phyloP scores from a whole-genome alignment of 1,139 yeast genomes.

The Blastobotrys indianensis region DNA sequence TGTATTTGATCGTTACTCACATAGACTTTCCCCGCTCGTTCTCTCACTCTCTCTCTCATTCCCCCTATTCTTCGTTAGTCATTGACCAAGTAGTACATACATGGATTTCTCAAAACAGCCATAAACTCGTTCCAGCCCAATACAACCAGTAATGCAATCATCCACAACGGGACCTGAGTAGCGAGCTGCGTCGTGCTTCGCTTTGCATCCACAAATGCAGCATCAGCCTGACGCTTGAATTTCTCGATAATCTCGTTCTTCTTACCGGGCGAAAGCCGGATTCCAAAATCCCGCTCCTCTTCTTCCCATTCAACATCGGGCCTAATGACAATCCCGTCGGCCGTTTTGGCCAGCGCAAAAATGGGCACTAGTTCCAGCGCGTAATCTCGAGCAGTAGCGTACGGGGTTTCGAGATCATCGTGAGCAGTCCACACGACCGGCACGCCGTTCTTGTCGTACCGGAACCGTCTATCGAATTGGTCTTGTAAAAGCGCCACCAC shows the following conservation, averaged over 20 bases:
- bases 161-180: constrained; percentile 79
- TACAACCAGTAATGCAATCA: constrained; percentile 63
- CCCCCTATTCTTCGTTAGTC: neutral
- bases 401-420: constrained; percentile 64
- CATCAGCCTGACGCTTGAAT: constrained; percentile 73
- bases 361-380: constrained; percentile 57
- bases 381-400: constrained; percentile 50
- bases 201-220: constrained; percentile 72
- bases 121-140: constrained; percentile 96
- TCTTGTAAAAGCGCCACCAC: constrained; percentile 36
- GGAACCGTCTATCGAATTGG: constrained; percentile 72
- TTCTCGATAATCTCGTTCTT: constrained; percentile 52
- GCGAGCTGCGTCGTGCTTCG: constrained; percentile 35
- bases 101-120: constrained; percentile 80
- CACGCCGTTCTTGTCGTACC: constrained; percentile 75
- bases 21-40: no score
- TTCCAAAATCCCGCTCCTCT: constrained; percentile 38
- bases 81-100: neutral
- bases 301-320: constrained; percentile 48
- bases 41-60: no score
- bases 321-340: constrained; percentile 48
- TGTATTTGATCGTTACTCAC: no score
- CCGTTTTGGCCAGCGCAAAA: constrained; percentile 50
- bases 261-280: constrained; percentile 52
- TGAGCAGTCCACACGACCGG: constrained; percentile 79